These are phyloP conservation scores for Platanthera zijinensis DNA, from an alignment of 106 monocot genomes.

Conservation along the genomic window DNA sequence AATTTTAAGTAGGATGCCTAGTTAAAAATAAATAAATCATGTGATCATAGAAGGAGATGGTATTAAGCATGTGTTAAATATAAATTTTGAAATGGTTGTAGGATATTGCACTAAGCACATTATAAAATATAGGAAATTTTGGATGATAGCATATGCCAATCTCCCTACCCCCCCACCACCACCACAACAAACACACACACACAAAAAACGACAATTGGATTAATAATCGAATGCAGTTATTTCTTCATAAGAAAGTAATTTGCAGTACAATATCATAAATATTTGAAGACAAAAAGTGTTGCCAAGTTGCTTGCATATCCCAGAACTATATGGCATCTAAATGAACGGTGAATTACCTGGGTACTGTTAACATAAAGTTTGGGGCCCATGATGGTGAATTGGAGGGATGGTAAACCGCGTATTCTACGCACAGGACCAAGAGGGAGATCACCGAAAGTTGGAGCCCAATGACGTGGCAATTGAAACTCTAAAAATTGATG, in stretches of 20 bases:
- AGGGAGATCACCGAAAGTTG: conserved; percentile 56
- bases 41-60: no score
- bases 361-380: conserved; percentile 47
- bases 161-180: no score
- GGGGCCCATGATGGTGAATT: conserved; percentile 57
- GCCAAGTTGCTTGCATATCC: neutral
- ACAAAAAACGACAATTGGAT: neutral
- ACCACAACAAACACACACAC: no score
- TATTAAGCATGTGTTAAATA: no score
- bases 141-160: no score
- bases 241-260: neutral
- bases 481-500: conserved; percentile 73
- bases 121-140: no score
- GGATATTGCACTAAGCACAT: no score
- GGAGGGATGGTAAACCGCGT: conserved; percentile 47
- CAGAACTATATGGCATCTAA: no score
- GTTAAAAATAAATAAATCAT: no score
- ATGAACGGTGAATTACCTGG: conserved; percentile 28
- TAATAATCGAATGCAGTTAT: neutral
- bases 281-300: neutral
- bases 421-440: conserved; percentile 42
- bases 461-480: conserved; percentile 75
- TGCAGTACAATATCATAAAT: neutral
- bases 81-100: no score
- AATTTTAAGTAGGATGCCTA: no score